Percentiles rank a stretch among this genome's conserved stretches.
These are phyloP conservation scores for Ceratobasidium sp. DNA, from an alignment of 1,284 basidiomycete genomes.

Conservation along the genomic window DNA sequence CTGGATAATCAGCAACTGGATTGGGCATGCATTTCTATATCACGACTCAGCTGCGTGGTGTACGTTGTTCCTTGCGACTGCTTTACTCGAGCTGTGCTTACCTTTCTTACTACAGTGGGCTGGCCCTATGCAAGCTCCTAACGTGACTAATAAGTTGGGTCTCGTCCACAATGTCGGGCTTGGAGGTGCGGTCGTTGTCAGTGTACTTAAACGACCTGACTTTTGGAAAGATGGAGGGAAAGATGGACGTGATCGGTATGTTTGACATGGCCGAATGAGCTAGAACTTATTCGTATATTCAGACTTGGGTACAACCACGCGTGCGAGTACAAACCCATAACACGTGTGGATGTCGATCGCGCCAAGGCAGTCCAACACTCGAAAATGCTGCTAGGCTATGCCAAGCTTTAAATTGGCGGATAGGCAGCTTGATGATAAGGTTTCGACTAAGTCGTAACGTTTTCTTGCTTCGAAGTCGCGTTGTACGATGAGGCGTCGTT, in stretches of 20 bases:
- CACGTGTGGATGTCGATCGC: slow-evolving; percentile 75
- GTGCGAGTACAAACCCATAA: slow-evolving; percentile 73
- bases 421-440: not conserved
- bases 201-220: slow-evolving; percentile 78
- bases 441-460: not conserved
- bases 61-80: slow-evolving; percentile 52
- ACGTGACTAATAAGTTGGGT: slow-evolving; percentile 81
- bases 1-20: slow-evolving; percentile 63
- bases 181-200: slow-evolving; percentile 84
- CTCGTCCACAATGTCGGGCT: slow-evolving; percentile 88
- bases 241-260: slow-evolving; percentile 76
- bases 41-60: slow-evolving; percentile 68
- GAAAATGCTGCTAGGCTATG: slow-evolving; percentile 58
- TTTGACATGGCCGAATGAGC: not conserved
- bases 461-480: not conserved
- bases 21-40: slow-evolving; percentile 92
- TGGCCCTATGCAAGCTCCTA: slow-evolving; percentile 84
- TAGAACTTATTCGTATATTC: slow-evolving; percentile 22
- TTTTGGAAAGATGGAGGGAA: slow-evolving; percentile 73
- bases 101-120: slow-evolving; percentile 69
- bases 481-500: not conserved
- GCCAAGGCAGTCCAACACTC: slow-evolving; percentile 77
- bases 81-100: slow-evolving; percentile 10
- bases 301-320: slow-evolving; percentile 88
- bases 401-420: slow-evolving; percentile 57